These are phyloP conservation scores for Penicillium verhagenii DNA, from an alignment of 495 filamentous ascomycete species.

Conservation along the genomic window DNA sequence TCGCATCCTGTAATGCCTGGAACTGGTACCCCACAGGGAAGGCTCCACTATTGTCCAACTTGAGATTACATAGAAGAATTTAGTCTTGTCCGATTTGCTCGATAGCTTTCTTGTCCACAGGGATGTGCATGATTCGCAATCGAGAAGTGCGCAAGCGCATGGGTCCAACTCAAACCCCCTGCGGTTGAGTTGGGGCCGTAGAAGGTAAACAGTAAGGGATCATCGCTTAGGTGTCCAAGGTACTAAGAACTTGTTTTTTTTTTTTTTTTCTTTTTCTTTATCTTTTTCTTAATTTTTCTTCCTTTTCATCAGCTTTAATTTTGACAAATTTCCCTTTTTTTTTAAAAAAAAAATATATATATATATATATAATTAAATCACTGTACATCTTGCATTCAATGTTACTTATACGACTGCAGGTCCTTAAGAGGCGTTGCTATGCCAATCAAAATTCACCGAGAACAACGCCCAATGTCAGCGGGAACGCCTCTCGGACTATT, in stretches of 20 bases:
- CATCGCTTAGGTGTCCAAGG: not conserved
- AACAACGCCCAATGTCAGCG: constrained; percentile 7
- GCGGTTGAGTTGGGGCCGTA: not conserved
- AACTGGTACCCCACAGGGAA: not conserved
- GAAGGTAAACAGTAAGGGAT: constrained; percentile 14
- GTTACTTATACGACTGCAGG: not conserved
- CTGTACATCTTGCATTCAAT: no score
- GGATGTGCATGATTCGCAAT: constrained; percentile 15
- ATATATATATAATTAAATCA: no score
- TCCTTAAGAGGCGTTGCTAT: not conserved
- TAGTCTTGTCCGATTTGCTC: not conserved
- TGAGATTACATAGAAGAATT: not conserved
- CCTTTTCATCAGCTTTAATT: not conserved
- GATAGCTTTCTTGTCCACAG: not conserved
- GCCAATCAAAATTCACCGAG: not conserved
- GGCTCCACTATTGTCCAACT: constrained; percentile 9
- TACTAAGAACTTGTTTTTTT: constrained; percentile 13
- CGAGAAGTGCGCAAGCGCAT: constrained; percentile 8
- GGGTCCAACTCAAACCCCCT: constrained; percentile 15
- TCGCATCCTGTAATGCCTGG: constrained; percentile 15
- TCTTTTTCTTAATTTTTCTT: not conserved
- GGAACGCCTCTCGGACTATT: constrained; percentile 10
- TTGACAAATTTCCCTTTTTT: no score
- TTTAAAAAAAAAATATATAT: no score
- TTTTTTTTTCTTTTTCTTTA: not conserved